Percentiles rank a stretch among this genome's conserved stretches.
These are phyloP conservation scores for Aspergillus flavus DNA, from an alignment of 2,329 filamentous ascomycete genomes.

Conservation along the genomic window DNA sequence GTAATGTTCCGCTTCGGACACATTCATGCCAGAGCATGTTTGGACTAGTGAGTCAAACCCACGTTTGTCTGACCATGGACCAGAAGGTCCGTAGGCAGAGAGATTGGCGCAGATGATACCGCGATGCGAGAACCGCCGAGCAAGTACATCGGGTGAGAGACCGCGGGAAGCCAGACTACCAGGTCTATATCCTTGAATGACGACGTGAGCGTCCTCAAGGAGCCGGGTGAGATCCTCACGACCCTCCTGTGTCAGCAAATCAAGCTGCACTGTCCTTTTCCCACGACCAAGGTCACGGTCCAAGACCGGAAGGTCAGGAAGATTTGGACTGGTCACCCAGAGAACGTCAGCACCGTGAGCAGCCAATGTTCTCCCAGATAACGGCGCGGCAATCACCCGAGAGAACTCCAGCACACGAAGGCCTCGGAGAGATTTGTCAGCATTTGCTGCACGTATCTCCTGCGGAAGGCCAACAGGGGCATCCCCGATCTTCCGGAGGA, in stretches of 20 bases:
- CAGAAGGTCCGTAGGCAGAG: slow-evolving; percentile 55
- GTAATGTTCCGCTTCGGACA: slow-evolving; percentile 55
- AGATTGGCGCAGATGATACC: slow-evolving; percentile 55
- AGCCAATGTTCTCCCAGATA: slow-evolving; percentile 41
- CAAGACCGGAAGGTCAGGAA: slow-evolving; percentile 38
- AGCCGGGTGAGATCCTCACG: slow-evolving; percentile 31
- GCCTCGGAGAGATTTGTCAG: slow-evolving; percentile 41
- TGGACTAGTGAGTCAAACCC: slow-evolving; percentile 62
- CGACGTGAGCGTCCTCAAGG: slow-evolving; percentile 43
- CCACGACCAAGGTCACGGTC: slow-evolving; percentile 43
- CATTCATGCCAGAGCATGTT: slow-evolving; percentile 59
- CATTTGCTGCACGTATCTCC: slow-evolving; percentile 14
- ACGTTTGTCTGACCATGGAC: slow-evolving; percentile 50
- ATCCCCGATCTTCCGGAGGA: slow-evolving; percentile 39
- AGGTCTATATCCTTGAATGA: slow-evolving; percentile 53
- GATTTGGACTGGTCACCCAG: slow-evolving; percentile 41
- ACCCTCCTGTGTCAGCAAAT: slow-evolving; percentile 33
- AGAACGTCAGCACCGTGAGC: slow-evolving; percentile 46
- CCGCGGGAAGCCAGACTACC: slow-evolving; percentile 51
- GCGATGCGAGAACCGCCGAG: slow-evolving; percentile 38
- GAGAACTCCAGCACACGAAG: slow-evolving; percentile 44
- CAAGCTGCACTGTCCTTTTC: slow-evolving; percentile 41
- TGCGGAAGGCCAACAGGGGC: slow-evolving; percentile 12
- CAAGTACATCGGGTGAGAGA: slow-evolving; percentile 43
- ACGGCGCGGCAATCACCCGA: slow-evolving; percentile 43